Evolutionary conservation across 2,329 filamentous ascomycete genomes (phyloP).

Genomic region (Hawksworthiomyces lignivorus): DNA sequence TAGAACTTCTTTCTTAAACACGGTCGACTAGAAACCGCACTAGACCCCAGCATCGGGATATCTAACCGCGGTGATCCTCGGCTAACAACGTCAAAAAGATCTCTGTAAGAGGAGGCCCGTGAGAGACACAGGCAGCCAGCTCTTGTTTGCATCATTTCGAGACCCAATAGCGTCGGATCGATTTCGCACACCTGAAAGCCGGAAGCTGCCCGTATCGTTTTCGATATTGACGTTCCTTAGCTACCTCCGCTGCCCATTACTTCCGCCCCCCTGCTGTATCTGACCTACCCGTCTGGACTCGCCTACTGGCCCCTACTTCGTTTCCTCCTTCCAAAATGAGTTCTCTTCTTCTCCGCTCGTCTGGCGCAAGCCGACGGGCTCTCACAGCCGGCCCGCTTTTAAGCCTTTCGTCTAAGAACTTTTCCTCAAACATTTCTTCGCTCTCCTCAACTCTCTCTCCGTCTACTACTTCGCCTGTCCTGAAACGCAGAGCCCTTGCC

Average conservation of each 20-base stretch:
- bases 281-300: not conserved
- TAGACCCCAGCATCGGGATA: conserved; percentile 3
- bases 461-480: conserved; percentile 4
- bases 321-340: conserved; percentile 10
- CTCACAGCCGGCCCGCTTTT: conserved; percentile 12
- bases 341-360: conserved; percentile 12
- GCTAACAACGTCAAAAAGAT: conserved; percentile 8
- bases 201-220: not conserved
- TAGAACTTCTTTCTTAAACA: conserved; percentile 5
- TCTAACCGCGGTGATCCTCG: conserved; percentile 14
- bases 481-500: conserved; percentile 4
- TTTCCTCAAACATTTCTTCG: conserved; percentile 10
- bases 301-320: not conserved
- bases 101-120: no score
- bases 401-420: conserved; percentile 10
- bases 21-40: not conserved
- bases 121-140: no score
- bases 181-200: not conserved
- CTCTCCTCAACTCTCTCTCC: conserved; percentile 7
- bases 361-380: conserved; percentile 11
- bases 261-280: not conserved
- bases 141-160: conserved; percentile 1
- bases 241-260: not conserved
- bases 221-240: not conserved
- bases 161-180: conserved; percentile 12